These are phyloP conservation scores for Cladosporium sp. DNA, from an alignment of 2,329 filamentous ascomycete species.

Conservation along the genomic window DNA sequence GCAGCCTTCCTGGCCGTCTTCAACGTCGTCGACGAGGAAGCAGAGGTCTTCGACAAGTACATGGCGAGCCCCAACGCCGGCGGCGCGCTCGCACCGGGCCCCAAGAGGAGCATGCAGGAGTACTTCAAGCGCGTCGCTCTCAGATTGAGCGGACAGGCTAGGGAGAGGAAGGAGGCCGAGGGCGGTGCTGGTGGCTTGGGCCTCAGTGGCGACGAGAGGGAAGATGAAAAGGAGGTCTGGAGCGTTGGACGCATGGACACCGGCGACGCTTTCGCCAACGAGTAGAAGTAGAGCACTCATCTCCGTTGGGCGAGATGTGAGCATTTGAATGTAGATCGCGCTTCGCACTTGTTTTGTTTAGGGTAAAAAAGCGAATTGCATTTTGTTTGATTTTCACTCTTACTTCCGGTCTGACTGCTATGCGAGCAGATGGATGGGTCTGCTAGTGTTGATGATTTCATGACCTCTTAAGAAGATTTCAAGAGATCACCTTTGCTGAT, in stretches of 20 bases:
- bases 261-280: conserved; percentile 45
- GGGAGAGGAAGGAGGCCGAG: conserved; percentile 86
- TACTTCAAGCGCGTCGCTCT: conserved; percentile 94
- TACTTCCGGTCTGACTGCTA: no score
- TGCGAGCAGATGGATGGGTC: no score
- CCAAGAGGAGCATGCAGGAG: conserved; percentile 87
- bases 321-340: neutral
- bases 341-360: neutral
- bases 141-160: conserved; percentile 76
- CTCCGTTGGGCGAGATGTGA: neutral
- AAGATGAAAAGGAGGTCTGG: conserved; percentile 95
- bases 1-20: conserved; percentile 91
- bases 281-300: no score
- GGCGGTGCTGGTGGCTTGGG: conserved; percentile 82
- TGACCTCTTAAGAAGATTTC: no score
- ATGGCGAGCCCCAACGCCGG: conserved; percentile 59
- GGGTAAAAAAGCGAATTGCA: neutral
- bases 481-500: no score
- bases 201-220: conserved; percentile 81
- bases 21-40: conserved; percentile 81
- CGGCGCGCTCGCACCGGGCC: conserved; percentile 61
- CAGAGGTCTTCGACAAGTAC: conserved; percentile 84
- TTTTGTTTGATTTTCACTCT: neutral
- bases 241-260: conserved; percentile 87
- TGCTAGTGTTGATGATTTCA: no score